These are phyloP conservation scores for Phytophthora kernoviae DNA, from an alignment of 352 stramenopile genomes.

Conservation along the genomic window DNA sequence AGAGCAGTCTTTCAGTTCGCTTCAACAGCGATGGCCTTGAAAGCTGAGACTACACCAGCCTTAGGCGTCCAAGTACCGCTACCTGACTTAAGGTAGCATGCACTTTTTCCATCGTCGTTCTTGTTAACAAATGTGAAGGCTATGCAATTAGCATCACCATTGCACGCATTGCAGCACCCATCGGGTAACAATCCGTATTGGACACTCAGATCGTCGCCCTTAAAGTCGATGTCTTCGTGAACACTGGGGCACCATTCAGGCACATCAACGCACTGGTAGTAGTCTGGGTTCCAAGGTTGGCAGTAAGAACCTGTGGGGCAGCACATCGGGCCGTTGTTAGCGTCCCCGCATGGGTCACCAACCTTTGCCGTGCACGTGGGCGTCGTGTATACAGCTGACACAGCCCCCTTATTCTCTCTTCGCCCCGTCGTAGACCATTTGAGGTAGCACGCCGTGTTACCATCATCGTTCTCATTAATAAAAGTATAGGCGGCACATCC, in stretches of 20 bases:
- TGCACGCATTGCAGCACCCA: conserved; percentile 57
- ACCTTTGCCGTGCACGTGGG: conserved; percentile 34
- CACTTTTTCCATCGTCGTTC: conserved; percentile 48
- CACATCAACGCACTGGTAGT: conserved; percentile 57
- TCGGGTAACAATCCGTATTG: conserved; percentile 45
- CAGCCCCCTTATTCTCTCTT: conserved; percentile 39
- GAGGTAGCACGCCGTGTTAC: conserved; percentile 57
- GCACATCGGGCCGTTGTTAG: conserved; percentile 38
- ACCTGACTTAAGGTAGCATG: conserved; percentile 64
- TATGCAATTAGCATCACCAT: conserved; percentile 35
- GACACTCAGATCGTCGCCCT: conserved; percentile 50
- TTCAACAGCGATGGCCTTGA: conserved; percentile 29
- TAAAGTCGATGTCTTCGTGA: conserved; percentile 48
- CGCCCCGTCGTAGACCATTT: conserved; percentile 36
- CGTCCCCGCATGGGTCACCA: conserved; percentile 40
- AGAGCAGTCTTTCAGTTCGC: too few relatives aligned
- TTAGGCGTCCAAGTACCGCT: conserved; percentile 31
- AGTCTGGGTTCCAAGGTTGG: conserved; percentile 62
- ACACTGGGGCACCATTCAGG: conserved; percentile 50
- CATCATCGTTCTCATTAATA: conserved; percentile 58
- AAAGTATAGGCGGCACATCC: conserved; percentile 67
- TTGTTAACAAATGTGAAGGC: conserved; percentile 69
- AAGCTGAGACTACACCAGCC: conserved; percentile 45
- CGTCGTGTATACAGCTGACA: conserved; percentile 37
- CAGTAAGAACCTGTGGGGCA: conserved; percentile 50